These are phyloP conservation scores for Piloderma croceum DNA, from an alignment of 768 basidiomycete species.

Conservation along the genomic window DNA sequence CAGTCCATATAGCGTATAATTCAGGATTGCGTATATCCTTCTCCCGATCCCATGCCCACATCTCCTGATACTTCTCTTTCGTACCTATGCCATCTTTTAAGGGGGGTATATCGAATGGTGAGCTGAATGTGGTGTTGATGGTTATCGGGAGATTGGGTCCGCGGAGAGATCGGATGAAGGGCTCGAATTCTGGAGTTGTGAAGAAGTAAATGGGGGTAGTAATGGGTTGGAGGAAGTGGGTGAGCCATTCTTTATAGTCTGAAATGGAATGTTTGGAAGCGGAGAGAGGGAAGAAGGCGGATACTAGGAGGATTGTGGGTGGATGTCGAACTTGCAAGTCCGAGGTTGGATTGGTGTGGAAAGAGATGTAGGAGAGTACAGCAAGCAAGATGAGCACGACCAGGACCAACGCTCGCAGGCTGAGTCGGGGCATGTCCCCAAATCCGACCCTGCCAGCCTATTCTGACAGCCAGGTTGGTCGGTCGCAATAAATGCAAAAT, in stretches of 20 bases:
- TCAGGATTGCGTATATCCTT: constrained; percentile 11
- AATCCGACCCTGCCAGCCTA: too few species aligned
- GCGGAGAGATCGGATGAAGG: constrained; percentile 10
- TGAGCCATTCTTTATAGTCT: constrained; percentile 18
- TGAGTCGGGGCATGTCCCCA: too few species aligned
- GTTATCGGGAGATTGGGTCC: constrained; percentile 11
- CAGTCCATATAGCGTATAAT: constrained; percentile 19
- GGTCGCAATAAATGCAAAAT: too few species aligned
- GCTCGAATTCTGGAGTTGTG: constrained; percentile 16
- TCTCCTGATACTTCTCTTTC: constrained; percentile 12
- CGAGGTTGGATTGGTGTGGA: neutral
- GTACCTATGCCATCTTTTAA: constrained; percentile 10
- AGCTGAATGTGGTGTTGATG: constrained; percentile 18
- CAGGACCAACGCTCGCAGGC: too few species aligned
- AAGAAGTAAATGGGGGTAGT: constrained; percentile 19
- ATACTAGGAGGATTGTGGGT: constrained; percentile 17
- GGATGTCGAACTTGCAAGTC: neutral
- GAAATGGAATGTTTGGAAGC: constrained; percentile 17
- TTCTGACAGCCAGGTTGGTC: too few species aligned
- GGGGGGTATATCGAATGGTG: constrained; percentile 20
- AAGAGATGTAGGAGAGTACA: constrained; percentile 3
- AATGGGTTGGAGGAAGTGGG: constrained; percentile 15
- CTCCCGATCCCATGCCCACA: constrained; percentile 15
- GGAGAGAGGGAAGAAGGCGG: constrained; percentile 21
- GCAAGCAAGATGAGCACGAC: neutral